Percentiles rank a stretch among this genome's conserved stretches.
phyloP scores from a whole-genome alignment of 169 alveolate genomes.

The Plasmodium inui region DNA sequence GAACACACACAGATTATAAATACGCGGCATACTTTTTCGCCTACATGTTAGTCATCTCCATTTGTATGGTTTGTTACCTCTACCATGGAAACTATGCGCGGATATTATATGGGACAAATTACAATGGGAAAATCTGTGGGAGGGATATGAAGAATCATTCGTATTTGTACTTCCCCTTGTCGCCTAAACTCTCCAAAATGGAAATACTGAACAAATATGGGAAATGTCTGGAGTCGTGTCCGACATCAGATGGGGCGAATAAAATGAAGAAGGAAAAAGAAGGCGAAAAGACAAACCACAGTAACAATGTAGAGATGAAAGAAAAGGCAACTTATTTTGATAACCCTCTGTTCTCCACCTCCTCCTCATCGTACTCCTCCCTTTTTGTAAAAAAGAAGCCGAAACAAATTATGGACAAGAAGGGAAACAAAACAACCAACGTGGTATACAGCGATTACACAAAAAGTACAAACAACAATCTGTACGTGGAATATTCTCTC shows the following conservation, averaged over 20 bases:
- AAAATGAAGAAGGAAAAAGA: constrained; percentile 14
- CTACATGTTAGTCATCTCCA: background rate
- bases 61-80: constrained; percentile 17
- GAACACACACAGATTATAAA: constrained; percentile 33
- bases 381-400: constrained; percentile 19
- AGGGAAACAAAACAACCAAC: constrained; percentile 49
- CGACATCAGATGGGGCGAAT: constrained; percentile 6
- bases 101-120: constrained; percentile 50
- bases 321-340: constrained; percentile 15
- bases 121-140: constrained; percentile 60
- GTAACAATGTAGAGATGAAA: background rate
- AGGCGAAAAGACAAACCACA: background rate
- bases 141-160: constrained; percentile 3
- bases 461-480: constrained; percentile 37
- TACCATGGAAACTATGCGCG: constrained; percentile 60
- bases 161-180: constrained; percentile 55
- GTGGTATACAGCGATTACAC: constrained; percentile 66
- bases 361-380: background rate
- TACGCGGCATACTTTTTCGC: constrained; percentile 3
- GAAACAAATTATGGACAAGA: constrained; percentile 11
- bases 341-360: background rate
- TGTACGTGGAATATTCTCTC: constrained; percentile 67
- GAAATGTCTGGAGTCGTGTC: constrained; percentile 59
- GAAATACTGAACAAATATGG: constrained; percentile 46
- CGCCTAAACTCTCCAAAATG: constrained; percentile 34